Percentiles rank a stretch among this genome's conserved stretches.
Conservation (phyloP, 768 basidiomycete species). For the Piloderma croceum region DNA sequence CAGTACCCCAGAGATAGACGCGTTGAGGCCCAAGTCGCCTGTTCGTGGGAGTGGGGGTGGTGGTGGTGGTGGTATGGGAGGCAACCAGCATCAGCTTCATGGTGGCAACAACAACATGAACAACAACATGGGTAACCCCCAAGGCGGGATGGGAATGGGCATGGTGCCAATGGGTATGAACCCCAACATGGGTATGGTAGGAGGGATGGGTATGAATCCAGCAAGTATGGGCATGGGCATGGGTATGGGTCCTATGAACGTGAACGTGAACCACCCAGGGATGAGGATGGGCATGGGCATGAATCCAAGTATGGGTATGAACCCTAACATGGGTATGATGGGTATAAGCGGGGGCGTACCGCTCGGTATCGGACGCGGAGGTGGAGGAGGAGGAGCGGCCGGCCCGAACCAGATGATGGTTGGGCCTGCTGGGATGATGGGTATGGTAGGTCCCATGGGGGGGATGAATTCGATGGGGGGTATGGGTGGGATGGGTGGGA, state of each 20-base stretch:
- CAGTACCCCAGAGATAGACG: conserved; percentile 74
- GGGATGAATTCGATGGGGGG: conserved; percentile 30
- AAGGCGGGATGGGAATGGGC: conserved; percentile 12
- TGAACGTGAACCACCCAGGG: conserved; percentile 12
- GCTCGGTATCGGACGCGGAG: conserved; percentile 24
- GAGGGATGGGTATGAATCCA: conserved; percentile 29
- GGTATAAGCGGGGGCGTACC: conserved; percentile 27
- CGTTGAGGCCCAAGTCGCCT: conserved; percentile 82
- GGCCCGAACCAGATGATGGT: conserved; percentile 15
- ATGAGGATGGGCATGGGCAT: conserved; percentile 28
- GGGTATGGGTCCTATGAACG: conserved; percentile 12
- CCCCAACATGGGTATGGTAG: conserved; percentile 38
- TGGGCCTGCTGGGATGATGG: conserved; percentile 18
- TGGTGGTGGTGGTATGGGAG: conserved; percentile 17
- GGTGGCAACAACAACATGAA: background rate
- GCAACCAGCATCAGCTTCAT: conserved; percentile 13
- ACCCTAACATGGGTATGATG: conserved; percentile 27
- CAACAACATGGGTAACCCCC: conserved; percentile 1
- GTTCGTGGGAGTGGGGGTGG: conserved; percentile 34
- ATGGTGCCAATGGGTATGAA: conserved; percentile 28
- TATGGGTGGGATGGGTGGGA: conserved; percentile 27
- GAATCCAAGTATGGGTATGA: conserved; percentile 17
- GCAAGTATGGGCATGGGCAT: conserved; percentile 22
- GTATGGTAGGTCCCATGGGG: conserved; percentile 24
- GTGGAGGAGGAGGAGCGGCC: conserved; percentile 19